These are phyloP conservation scores for Ogataea ramenticola DNA, from an alignment of 805 yeast species.

Conservation along the genomic window DNA sequence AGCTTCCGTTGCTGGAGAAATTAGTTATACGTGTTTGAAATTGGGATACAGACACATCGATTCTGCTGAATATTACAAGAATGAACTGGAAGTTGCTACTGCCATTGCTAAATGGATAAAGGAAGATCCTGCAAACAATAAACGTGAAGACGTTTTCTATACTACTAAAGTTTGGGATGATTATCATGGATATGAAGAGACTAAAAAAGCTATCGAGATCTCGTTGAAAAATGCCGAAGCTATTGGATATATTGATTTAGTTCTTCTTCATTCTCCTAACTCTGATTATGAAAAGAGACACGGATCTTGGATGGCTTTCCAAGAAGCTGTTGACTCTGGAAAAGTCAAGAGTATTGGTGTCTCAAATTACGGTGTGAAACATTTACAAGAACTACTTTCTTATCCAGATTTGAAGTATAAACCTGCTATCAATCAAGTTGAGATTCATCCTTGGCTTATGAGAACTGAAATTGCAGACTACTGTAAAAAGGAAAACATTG, in stretches of 20 bases:
- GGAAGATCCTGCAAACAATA: conserved; percentile 17
- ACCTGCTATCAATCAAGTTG: conserved; percentile 46
- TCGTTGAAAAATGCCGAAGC: conserved; percentile 35
- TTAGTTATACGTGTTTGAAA: conserved; percentile 51
- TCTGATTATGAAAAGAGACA: conserved; percentile 34
- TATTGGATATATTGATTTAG: conserved; percentile 46
- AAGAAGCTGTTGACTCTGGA: conserved; percentile 47
- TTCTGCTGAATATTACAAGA: conserved; percentile 60
- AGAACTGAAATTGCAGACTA: conserved; percentile 37
- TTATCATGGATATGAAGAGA: conserved; percentile 28
- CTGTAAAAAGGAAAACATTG: conserved; percentile 38
- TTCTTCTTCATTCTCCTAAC: conserved; percentile 48
- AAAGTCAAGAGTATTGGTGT: conserved; percentile 51
- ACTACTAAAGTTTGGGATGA: conserved; percentile 31
- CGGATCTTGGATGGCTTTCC: conserved; percentile 48
- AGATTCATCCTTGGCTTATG: conserved; percentile 44
- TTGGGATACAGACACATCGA: conserved; percentile 72
- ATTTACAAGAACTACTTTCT: conserved; percentile 43
- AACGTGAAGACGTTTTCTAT: conserved; percentile 31
- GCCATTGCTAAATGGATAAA: conserved; percentile 43
- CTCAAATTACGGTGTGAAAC: conserved; percentile 53
- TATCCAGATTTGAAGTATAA: conserved; percentile 35
- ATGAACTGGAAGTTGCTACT: conserved; percentile 53
- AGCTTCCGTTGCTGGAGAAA: conserved; percentile 26
- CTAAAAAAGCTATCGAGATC: conserved; percentile 34